phyloP scores from a whole-genome alignment of 352 stramenopile genomes.

The Phytophthora sojae region DNA sequence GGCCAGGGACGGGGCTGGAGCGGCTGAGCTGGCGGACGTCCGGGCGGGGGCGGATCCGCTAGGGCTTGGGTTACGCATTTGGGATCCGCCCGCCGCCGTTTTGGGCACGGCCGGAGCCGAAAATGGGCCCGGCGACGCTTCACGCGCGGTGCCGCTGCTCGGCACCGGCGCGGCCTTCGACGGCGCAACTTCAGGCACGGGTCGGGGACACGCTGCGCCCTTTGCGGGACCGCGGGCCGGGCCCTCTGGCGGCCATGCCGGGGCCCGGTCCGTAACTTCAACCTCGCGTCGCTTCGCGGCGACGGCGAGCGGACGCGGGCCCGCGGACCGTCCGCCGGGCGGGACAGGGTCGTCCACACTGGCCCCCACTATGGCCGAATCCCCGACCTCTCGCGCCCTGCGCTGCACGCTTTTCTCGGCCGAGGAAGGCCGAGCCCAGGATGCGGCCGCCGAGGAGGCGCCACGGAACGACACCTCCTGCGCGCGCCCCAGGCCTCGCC shows the following conservation, averaged over 20 bases:
- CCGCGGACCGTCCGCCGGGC: neutral
- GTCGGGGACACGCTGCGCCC: neutral
- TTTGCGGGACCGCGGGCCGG: neutral
- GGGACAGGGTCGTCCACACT: neutral
- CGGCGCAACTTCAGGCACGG: slow-evolving; percentile 1
- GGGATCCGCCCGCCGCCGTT: neutral
- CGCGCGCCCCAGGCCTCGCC: too few species aligned
- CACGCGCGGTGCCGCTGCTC: neutral
- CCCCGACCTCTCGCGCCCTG: neutral
- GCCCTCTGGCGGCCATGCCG: neutral
- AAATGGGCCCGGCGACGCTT: neutral
- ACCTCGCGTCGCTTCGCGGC: slow-evolving; percentile 4
- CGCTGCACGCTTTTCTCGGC: too few species aligned
- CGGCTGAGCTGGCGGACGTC: too few species aligned
- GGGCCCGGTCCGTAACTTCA: neutral
- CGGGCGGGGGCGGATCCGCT: too few species aligned
- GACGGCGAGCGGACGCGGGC: neutral
- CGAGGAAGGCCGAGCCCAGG: too few species aligned
- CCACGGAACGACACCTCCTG: too few species aligned
- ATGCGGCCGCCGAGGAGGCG: too few species aligned
- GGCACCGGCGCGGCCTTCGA: neutral
- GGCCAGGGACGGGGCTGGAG: too few species aligned
- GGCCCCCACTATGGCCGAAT: neutral
- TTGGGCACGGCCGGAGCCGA: neutral
- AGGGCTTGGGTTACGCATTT: too few species aligned